Conservation (phyloP, 495 filamentous ascomycete species). For the Penicillium argentinense region DNA sequence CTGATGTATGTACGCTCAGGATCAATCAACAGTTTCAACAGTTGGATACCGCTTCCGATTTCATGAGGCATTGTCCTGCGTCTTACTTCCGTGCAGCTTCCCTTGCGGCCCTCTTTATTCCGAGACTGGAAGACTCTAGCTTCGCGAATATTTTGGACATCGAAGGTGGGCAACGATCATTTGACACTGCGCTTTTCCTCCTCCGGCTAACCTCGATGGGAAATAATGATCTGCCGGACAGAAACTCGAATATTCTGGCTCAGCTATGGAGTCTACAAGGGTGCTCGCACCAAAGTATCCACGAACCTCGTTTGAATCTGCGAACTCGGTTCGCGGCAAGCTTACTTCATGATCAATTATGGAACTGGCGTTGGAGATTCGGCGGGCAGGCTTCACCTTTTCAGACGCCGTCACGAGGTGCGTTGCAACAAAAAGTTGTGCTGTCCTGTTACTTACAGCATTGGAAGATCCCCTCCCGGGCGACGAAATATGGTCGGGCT, state of each 20-base stretch:
- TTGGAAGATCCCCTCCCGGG: no score
- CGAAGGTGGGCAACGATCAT: slow-evolving; percentile 11
- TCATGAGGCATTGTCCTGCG: slow-evolving; percentile 6
- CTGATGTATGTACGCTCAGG: no score
- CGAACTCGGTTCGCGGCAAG: slow-evolving; percentile 11
- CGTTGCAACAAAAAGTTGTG: no score
- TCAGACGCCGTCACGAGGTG: background rate
- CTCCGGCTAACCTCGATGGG: slow-evolving; percentile 8
- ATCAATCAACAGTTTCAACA: slow-evolving; percentile 1
- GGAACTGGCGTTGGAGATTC: slow-evolving; percentile 12
- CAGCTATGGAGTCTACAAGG: slow-evolving; percentile 14
- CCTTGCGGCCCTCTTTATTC: slow-evolving; percentile 14
- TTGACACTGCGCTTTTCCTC: slow-evolving; percentile 12
- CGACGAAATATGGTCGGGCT: no score
- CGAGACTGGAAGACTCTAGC: slow-evolving; percentile 8
- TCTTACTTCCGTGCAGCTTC: slow-evolving; percentile 3
- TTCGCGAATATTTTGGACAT: slow-evolving; percentile 3
- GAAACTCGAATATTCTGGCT: slow-evolving; percentile 15
- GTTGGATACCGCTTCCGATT: background rate
- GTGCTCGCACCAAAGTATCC: background rate
- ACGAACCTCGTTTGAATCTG: slow-evolving; percentile 13
- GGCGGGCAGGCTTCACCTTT: slow-evolving; percentile 1
- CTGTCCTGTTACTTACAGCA: background rate
- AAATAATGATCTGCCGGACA: slow-evolving; percentile 16
- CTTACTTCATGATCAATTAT: slow-evolving; percentile 17